phyloP scores from a whole-genome alignment of 2,329 filamentous ascomycete species.

The Ophiosphaerella herpotricha region DNA sequence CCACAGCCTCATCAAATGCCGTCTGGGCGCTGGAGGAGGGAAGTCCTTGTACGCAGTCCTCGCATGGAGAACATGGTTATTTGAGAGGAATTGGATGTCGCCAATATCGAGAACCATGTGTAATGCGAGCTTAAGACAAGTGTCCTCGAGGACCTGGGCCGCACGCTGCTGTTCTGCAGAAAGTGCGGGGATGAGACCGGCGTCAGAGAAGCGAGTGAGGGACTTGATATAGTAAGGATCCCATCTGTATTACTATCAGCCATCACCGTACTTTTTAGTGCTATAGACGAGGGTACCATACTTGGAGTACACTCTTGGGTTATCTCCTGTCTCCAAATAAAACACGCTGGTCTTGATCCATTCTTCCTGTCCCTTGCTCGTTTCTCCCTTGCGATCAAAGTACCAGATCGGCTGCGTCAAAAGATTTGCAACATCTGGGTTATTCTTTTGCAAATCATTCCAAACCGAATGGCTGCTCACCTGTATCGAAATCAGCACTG shows the following conservation, averaged over 20 bases:
- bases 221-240: slow-evolving; percentile 87
- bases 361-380: slow-evolving; percentile 71
- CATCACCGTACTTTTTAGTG: not conserved
- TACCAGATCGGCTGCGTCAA: slow-evolving; percentile 84
- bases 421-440: slow-evolving; percentile 77
- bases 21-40: slow-evolving; percentile 68
- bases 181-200: slow-evolving; percentile 73
- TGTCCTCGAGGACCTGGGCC: slow-evolving; percentile 72
- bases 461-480: slow-evolving; percentile 77
- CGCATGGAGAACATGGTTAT: slow-evolving; percentile 79
- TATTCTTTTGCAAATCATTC: slow-evolving; percentile 75
- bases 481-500: not conserved
- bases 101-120: slow-evolving; percentile 88
- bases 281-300: slow-evolving; percentile 27
- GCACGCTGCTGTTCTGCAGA: slow-evolving; percentile 72
- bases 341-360: slow-evolving; percentile 75
- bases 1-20: slow-evolving; percentile 85
- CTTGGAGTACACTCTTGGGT: slow-evolving; percentile 76
- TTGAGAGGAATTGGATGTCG: slow-evolving; percentile 85
- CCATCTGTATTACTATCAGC: slow-evolving; percentile 56
- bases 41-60: slow-evolving; percentile 78
- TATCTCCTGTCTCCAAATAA: slow-evolving; percentile 72
- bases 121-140: slow-evolving; percentile 71
- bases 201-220: slow-evolving; percentile 73
- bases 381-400: slow-evolving; percentile 89